Percentiles rank a stretch among this genome's conserved stretches.
These are phyloP conservation scores for Penicillium aurantiogriseum DNA, from an alignment of 2,329 filamentous ascomycete genomes.

Conservation along the genomic window DNA sequence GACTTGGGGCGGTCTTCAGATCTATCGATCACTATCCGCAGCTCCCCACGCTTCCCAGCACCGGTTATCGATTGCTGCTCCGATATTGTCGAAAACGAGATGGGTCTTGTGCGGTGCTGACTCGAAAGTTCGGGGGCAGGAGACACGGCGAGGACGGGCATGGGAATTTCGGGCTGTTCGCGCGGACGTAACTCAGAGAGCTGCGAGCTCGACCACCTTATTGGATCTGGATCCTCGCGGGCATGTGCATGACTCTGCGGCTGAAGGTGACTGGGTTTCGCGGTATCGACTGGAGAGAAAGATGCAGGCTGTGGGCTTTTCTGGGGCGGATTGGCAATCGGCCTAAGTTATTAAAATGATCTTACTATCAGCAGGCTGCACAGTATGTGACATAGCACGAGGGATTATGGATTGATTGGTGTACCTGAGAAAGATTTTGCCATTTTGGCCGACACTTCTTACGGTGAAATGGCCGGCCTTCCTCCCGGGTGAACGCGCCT, in stretches of 20 bases:
- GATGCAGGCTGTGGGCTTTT: conserved; percentile 35
- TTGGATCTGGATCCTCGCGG: conserved; percentile 34
- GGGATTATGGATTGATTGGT: conserved; percentile 18
- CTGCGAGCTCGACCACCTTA: conserved; percentile 44
- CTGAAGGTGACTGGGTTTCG: conserved; percentile 56
- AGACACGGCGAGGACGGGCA: conserved; percentile 23
- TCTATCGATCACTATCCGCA: conserved; percentile 78
- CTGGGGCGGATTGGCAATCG: conserved; percentile 36
- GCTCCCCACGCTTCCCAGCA: conserved; percentile 59
- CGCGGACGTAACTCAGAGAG: conserved; percentile 40
- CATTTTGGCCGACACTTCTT: conserved; percentile 78
- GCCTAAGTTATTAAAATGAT: conserved; percentile 22
- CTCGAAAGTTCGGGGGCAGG: conserved; percentile 22
- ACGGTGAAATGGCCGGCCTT: conserved; percentile 74
- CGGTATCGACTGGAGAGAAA: conserved; percentile 52
- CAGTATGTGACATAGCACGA: conserved; percentile 15
- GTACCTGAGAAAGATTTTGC: conserved; percentile 78
- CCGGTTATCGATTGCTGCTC: conserved; percentile 52
- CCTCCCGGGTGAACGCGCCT: conserved; percentile 60
- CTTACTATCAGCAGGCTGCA: conserved; percentile 16
- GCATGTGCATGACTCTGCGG: conserved; percentile 31
- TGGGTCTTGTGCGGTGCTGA: conserved; percentile 57
- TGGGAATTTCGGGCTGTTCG: conserved; percentile 25
- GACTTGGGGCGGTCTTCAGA: conserved; percentile 64
- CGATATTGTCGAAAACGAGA: conserved; percentile 75